These are phyloP conservation scores for Hanseniaspora clermontiae DNA, from an alignment of 805 yeast genomes.

Conservation along the genomic window DNA sequence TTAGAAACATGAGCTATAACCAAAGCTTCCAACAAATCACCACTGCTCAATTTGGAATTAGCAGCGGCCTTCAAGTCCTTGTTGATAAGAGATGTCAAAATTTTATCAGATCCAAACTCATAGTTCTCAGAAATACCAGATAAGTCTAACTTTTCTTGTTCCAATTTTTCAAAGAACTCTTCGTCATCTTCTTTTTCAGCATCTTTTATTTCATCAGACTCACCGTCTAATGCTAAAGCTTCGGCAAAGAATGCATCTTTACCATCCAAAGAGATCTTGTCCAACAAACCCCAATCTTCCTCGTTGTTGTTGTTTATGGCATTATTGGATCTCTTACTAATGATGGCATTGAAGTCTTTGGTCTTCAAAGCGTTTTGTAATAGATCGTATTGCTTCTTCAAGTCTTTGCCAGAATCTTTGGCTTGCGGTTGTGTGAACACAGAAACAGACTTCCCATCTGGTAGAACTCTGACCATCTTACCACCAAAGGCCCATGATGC, in stretches of 20 bases:
- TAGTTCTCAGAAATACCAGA: conserved; percentile 40
- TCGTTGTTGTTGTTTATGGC: conserved; percentile 32
- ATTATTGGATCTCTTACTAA: conserved; percentile 40
- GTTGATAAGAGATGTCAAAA: conserved; percentile 41
- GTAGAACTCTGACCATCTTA: conserved; percentile 49
- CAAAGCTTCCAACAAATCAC: conserved; percentile 59
- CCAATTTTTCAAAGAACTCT: conserved; percentile 30
- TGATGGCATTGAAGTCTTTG: conserved; percentile 41
- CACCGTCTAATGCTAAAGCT: conserved; percentile 30
- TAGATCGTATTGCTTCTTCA: conserved; percentile 17
- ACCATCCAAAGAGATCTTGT: conserved; percentile 39
- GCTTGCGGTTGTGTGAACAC: conserved; percentile 31
- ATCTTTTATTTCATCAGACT: conserved; percentile 20
- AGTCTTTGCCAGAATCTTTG: conserved; percentile 29
- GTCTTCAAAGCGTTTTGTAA: conserved; percentile 47
- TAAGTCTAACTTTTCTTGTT: conserved; percentile 32
- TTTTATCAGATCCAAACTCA: conserved; percentile 28
- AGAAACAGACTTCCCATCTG: conserved; percentile 31
- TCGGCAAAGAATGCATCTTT: conserved; percentile 39
- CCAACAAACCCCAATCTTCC: conserved; percentile 56
- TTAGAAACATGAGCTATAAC: conserved; percentile 61
- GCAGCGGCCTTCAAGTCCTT: conserved; percentile 61
- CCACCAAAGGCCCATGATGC: conserved; percentile 85
- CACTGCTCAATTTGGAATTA: conserved; percentile 48
- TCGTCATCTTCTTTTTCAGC: conserved; percentile 26